Evolutionary conservation across 2,329 filamentous ascomycete genomes (phyloP), one percentile per base, ranked within the genome.

Genomic region (Alternaria atra): DNA sequence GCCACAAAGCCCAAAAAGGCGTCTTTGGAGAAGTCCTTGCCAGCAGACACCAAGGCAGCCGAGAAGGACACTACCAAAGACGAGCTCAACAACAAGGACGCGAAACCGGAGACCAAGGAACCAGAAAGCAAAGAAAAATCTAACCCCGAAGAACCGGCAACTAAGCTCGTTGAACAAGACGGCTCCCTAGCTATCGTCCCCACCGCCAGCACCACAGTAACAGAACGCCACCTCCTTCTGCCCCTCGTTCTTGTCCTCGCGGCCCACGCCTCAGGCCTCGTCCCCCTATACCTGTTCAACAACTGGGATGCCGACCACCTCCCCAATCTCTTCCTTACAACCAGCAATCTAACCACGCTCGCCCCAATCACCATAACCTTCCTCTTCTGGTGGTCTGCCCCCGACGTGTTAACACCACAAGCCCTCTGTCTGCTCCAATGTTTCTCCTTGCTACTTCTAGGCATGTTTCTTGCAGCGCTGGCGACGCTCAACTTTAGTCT

Each of bases 401-500:
- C 85, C 78, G 71, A 79, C 78, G 5, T 73, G 76, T 87, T 89
- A 1, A 89, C 88, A 0, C 67, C 78, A 4, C 92, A 94, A 73
- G 90, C 94, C 73, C 89, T 90, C 72, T 86, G 89, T 48, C 87
- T 97, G 52, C 89, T 93, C 66, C 94, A 96, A 76, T 95, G 91
- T 59, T 93, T 98, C 82, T 97, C 93, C 6, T 87, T 98, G n/a
- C 88, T 99, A 12, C 84, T 97, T 9, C 87, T 98, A 0, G 95
- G 95, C 71, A 92, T 97, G 83, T 94, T 93, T 71, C 88, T 99
- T 66, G 94, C 94, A 12, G 91, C 94, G 1, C 90, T 99, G 12
- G 94, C 95, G 2, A 99, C 94, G 0, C 87, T 99, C 52, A 99
- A 99, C 80, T 99, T 99, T 84, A 93, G 91, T 3, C 89, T 97